Evolutionary conservation across 2,329 filamentous ascomycete genomes (phyloP).

Genomic region (Talaromyces sp.): DNA sequence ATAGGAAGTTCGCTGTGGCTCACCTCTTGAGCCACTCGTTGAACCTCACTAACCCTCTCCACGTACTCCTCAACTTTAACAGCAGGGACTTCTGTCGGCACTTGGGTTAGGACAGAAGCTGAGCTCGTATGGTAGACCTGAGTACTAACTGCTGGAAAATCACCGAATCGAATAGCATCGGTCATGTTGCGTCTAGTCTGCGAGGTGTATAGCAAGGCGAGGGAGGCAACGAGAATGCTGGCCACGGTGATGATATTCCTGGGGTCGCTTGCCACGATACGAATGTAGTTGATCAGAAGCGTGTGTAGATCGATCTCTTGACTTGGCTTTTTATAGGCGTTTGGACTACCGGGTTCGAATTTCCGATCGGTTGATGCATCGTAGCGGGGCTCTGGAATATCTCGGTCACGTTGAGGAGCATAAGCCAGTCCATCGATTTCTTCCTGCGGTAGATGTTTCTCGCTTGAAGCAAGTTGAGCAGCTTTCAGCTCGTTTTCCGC

Average conservation of each 20-base stretch:
- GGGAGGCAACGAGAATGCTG: slow-evolving; percentile 41
- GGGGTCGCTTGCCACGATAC: slow-evolving; percentile 47
- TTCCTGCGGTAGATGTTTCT: slow-evolving; percentile 3
- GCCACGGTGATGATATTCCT: slow-evolving; percentile 42
- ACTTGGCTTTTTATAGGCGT: background rate
- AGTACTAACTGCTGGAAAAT: slow-evolving; percentile 14
- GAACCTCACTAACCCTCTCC: slow-evolving; percentile 9
- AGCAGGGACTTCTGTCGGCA: slow-evolving; percentile 10
- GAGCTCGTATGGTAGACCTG: slow-evolving; percentile 11
- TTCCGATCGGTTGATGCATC: background rate
- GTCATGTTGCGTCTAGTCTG: background rate
- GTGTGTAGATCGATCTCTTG: slow-evolving; percentile 48
- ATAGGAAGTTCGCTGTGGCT: background rate
- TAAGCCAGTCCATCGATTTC: slow-evolving; percentile 9
- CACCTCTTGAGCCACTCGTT: slow-evolving; percentile 12
- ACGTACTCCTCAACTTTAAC: slow-evolving; percentile 1
- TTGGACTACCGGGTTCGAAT: background rate
- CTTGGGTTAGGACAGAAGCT: slow-evolving; percentile 10
- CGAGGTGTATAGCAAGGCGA: slow-evolving; percentile 16
- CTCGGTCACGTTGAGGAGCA: slow-evolving; percentile 17
- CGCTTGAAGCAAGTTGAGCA: background rate
- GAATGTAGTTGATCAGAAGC: slow-evolving; percentile 50
- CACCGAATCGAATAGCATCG: slow-evolving; percentile 1
- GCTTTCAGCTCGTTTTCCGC: slow-evolving; percentile 16
- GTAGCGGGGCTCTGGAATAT: slow-evolving; percentile 12